Evolutionary conservation across 2,329 filamentous ascomycete genomes (phyloP).

Genomic region (Trichophyton benhamiae): DNA sequence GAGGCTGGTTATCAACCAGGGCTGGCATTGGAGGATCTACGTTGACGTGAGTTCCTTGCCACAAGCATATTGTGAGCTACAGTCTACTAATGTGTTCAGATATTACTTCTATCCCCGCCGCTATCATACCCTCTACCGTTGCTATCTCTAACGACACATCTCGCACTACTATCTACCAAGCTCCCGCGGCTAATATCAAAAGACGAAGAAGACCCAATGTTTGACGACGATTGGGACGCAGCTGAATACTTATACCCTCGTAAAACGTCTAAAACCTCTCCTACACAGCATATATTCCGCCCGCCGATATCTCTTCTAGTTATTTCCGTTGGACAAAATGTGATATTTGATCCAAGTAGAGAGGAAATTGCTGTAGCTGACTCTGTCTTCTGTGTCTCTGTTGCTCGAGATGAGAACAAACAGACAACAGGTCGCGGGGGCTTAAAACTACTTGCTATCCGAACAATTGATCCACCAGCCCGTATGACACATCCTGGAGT

Average conservation of each 20-base stretch:
- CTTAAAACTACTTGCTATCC: conserved; percentile 53
- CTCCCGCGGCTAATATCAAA: conserved; percentile 78
- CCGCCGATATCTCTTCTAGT: conserved; percentile 87
- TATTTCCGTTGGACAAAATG: conserved; percentile 70
- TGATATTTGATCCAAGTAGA: conserved; percentile 83
- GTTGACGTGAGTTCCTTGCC: conserved; percentile 57
- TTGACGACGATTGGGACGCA: conserved; percentile 94
- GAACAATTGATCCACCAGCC: conserved; percentile 63
- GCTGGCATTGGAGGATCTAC: conserved; percentile 95
- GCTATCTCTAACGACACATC: conserved; percentile 81
- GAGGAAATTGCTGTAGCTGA: conserved; percentile 93
- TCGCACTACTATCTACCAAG: conserved; percentile 78
- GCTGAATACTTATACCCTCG: conserved; percentile 64
- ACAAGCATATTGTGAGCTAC: conserved; percentile 2
- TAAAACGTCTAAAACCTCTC: conserved; percentile 12
- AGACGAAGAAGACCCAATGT: conserved; percentile 88
- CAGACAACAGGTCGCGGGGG: conserved; percentile 21
- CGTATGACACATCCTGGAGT: conserved; percentile 60
- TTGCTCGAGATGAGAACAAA: conserved; percentile 40
- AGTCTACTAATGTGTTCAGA: conserved; percentile 40
- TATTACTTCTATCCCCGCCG: conserved; percentile 83
- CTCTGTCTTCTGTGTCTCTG: conserved; percentile 71
- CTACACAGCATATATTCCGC: conserved; percentile 31
- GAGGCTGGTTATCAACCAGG: conserved; percentile 70
- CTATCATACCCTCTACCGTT: conserved; percentile 87